A percentile compares a stretch with the other conserved stretches of the same genome.
phyloP scores from a whole-genome alignment of 2,329 filamentous ascomycete genomes.

The Fusarium tupiense region DNA sequence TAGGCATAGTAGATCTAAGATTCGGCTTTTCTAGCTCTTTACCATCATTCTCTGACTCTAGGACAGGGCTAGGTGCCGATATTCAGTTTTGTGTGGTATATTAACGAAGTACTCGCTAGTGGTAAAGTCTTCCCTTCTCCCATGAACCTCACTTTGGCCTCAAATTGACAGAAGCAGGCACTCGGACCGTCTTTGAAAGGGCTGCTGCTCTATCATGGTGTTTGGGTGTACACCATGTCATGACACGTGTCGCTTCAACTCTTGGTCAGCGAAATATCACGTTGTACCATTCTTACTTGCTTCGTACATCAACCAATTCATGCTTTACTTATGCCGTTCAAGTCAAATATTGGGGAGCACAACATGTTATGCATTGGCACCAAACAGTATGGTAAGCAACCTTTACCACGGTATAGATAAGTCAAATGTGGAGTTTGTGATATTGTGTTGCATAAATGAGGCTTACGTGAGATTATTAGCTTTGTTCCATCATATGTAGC shows the following conservation, averaged over 20 bases:
- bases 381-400: background rate
- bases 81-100: background rate
- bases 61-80: background rate
- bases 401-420: background rate
- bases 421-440: background rate
- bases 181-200: too few relatives aligned
- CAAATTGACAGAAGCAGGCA: background rate
- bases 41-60: background rate
- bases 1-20: too few relatives aligned
- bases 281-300: background rate
- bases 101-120: background rate
- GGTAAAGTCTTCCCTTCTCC: background rate
- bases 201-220: background rate
- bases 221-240: fast-evolving
- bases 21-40: background rate
- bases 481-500: background rate
- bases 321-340: background rate
- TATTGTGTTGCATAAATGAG: background rate
- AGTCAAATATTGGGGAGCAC: background rate
- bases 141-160: background rate
- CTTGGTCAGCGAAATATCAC: background rate
- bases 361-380: background rate
- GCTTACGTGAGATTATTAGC: background rate
- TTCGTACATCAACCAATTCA: background rate
- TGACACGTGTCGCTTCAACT: background rate